Conservation (phyloP, 2,329 filamentous ascomycete genomes). For the Gliomastix tumulicola region DNA sequence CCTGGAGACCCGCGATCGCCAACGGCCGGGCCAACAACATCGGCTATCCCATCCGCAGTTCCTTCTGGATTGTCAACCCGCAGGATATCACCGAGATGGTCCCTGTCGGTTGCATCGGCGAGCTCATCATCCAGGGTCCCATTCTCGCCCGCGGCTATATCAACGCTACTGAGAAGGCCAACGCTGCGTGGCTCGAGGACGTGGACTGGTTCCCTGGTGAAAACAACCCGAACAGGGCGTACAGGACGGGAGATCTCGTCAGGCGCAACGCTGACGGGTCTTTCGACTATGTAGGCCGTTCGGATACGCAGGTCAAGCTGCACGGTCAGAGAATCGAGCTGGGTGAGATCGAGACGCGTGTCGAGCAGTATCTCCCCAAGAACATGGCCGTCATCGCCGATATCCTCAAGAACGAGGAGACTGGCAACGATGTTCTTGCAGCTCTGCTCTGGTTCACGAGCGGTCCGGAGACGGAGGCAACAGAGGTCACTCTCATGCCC, state of each 20-base stretch:
- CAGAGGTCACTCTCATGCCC: constrained; percentile 1
- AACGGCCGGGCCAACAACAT: constrained; percentile 5
- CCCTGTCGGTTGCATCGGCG: constrained; percentile 9
- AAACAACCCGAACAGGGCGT: constrained; percentile 61
- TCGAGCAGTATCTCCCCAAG: constrained; percentile 1
- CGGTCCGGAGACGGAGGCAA: not conserved
- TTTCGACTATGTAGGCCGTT: constrained; percentile 63
- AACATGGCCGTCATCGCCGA: constrained; percentile 1
- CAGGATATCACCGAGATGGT: constrained; percentile 7
- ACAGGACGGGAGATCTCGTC: constrained; percentile 76
- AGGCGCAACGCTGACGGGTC: constrained; percentile 71
- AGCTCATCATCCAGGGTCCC: constrained; percentile 12
- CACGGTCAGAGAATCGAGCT: constrained; percentile 75
- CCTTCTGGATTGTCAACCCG: constrained; percentile 11
- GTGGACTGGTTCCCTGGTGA: constrained; percentile 62
- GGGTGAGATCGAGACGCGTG: constrained; percentile 55
- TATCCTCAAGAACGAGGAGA: constrained; percentile 5
- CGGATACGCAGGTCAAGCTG: constrained; percentile 77
- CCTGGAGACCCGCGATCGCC: not conserved
- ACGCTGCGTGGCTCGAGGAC: constrained; percentile 4
- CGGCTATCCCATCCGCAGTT: constrained; percentile 4
- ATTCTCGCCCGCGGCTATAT: constrained; percentile 11
- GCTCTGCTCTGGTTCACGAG: constrained; percentile 7
- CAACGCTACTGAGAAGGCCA: constrained; percentile 1
- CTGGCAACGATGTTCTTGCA: not conserved